Base-by-base conservation (phyloP, 1,139 yeast genomes). In the Taphrina populina region DNA sequence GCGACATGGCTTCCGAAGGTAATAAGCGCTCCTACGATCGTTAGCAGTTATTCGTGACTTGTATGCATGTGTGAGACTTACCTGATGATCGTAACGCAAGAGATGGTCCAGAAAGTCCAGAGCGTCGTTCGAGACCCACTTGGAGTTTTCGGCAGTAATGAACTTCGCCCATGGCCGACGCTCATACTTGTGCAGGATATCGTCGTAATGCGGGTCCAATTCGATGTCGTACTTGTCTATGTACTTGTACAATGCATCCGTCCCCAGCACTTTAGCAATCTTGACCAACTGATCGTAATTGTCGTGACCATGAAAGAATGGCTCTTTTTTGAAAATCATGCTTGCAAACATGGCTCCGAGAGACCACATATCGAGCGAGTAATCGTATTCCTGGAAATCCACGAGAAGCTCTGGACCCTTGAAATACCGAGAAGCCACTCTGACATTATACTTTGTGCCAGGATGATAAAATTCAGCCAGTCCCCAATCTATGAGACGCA, bases 261-360 rank as follows among this genome's bases (percentile, higher is more conserved):
- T 86, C 15, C 99, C 99, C 64, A 94, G 76, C 0, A 94, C 95
- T 63, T 92, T 78, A 2, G 92, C 96, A 62, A 94, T 92, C 70
- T 92, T 95, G 53, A 94, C 95, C 65, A 94, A 76, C 72, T 94
- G 99, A 71, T 94, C 97, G 56, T 92, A 87, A 71, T 94, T 94
- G 40, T 96, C 88, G 62, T 87, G 85, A 32, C 98, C 98, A 68
- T 90, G 95, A 78, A 94, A 94, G 66, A 94, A 90, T 2, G 98
- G 98, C 67, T 94, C 99, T 70, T 88, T 90, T 70, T 86, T 84
- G 73, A 92, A 92, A 29, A 92, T 84, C 79, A 94, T 86, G 13
- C 96, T 86, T n/a, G 98, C 98, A 62, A 92, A 74, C 92, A 90
- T 90, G 60, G 97, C 95, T 36, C 99, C 99, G 62, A 83, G 83